A percentile compares a stretch with the other conserved stretches of the same genome.
Evolutionary conservation across 495 filamentous ascomycete genomes (phyloP).

Genomic region (Hypomontagnella submonticulosa): DNA sequence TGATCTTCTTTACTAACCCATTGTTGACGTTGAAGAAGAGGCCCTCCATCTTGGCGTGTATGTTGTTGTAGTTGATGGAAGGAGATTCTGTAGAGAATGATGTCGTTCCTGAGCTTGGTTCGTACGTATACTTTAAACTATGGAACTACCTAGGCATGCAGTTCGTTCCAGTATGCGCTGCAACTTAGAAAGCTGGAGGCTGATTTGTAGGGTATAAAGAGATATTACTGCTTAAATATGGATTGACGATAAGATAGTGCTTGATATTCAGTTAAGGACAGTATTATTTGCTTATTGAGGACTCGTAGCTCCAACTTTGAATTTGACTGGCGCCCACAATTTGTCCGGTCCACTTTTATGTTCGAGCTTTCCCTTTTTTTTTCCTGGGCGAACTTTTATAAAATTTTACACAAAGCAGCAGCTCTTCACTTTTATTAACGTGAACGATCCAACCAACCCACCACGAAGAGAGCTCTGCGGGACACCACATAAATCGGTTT

Average conservation of each 20-base stretch:
- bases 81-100: conserved; percentile 39
- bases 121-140: background rate
- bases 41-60: conserved; percentile 79
- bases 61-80: conserved; percentile 47
- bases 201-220: conserved; percentile 17
- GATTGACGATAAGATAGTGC: too few relatives aligned
- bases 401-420: conserved; percentile 38
- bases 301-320: background rate
- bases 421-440: conserved; percentile 24
- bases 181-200: conserved; percentile 32
- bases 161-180: conserved; percentile 21
- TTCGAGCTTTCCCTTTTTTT: conserved; percentile 41
- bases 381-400: conserved; percentile 21
- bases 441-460: conserved; percentile 20
- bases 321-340: conserved; percentile 38
- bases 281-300: background rate
- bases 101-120: conserved; percentile 23
- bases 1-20: conserved; percentile 73
- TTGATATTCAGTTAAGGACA: background rate
- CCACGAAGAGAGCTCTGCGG: conserved; percentile 46
- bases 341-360: conserved; percentile 26
- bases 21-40: conserved; percentile 96
- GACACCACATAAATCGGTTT: conserved; percentile 17
- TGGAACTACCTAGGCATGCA: background rate
- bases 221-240: conserved; percentile 10